Conservation (phyloP, 176 grass and related monocot genomes). For the Pharus latifolius region DNA sequence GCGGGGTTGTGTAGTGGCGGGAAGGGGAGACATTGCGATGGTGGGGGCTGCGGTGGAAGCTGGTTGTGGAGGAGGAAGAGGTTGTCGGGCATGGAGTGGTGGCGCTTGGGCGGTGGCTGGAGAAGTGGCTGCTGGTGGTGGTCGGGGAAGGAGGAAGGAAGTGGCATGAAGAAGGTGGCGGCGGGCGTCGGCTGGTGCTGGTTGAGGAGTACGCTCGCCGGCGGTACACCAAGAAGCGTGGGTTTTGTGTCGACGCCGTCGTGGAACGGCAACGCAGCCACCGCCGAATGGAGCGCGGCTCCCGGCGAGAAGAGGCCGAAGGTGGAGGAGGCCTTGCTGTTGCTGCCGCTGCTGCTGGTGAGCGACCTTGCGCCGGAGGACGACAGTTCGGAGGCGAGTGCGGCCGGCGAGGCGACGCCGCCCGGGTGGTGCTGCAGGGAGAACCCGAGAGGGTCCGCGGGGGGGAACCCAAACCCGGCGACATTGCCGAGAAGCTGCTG, state of each 20-base stretch:
- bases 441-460: conserved; percentile 27
- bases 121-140: conserved; percentile 12
- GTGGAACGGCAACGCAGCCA: conserved; percentile 25
- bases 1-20: neutral
- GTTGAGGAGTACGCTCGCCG: conserved; percentile 14
- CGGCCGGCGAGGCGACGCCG: neutral
- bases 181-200: conserved; percentile 19
- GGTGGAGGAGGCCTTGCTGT: conserved; percentile 14
- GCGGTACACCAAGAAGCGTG: neutral
- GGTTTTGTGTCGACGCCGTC: conserved; percentile 14
- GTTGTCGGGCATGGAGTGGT: conserved; percentile 25
- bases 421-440: conserved; percentile 16
- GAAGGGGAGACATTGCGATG: conserved; percentile 8
- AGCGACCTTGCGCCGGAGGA: conserved; percentile 18
- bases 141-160: conserved; percentile 15
- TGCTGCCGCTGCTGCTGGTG: conserved; percentile 5
- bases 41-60: neutral
- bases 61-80: conserved; percentile 37
- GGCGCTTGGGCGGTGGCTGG: conserved; percentile 32
- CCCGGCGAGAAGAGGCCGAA: neutral
- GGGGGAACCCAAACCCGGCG: conserved; percentile 30
- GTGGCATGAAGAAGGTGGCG: conserved; percentile 37
- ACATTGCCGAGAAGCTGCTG: conserved; percentile 20
- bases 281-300: neutral
- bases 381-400: neutral